A percentile compares a stretch with the other conserved stretches of the same genome.
Evolutionary conservation across 345 rosid genomes (phyloP).

Genomic region (Passiflora organensis): DNA sequence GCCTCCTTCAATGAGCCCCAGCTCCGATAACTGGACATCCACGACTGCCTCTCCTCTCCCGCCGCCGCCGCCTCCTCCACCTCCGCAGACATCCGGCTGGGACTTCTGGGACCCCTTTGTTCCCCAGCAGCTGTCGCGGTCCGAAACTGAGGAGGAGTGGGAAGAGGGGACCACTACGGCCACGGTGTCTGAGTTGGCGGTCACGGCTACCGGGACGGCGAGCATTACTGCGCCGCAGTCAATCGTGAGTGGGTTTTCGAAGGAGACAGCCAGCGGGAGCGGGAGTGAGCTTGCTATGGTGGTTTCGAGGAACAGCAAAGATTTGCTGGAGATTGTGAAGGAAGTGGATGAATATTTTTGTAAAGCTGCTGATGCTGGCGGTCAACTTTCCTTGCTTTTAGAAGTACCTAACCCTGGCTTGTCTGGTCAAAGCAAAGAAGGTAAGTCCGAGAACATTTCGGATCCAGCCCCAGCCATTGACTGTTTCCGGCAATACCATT

Average conservation of each 20-base stretch:
- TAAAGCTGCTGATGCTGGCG: constrained; percentile 75
- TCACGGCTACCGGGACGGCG: constrained; percentile 27
- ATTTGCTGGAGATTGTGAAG: constrained; percentile 75
- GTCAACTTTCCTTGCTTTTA: constrained; percentile 53
- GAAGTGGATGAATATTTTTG: constrained; percentile 90
- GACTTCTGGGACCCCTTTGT: constrained; percentile 93
- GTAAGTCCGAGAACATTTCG: constrained; percentile 21
- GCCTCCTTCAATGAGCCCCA: constrained; percentile 66
- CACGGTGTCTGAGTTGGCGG: constrained; percentile 15
- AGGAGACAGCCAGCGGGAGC: constrained; percentile 46
- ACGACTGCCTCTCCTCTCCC: constrained; percentile 32
- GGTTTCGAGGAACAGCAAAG: constrained; percentile 72
- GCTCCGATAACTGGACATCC: constrained; percentile 78
- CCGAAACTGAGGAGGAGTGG: constrained; percentile 72
- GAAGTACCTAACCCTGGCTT: constrained; percentile 56
- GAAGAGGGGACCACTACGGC: constrained; percentile 41
- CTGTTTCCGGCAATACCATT: too few species aligned
- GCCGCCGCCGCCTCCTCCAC: constrained; percentile 63
- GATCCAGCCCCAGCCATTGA: too few species aligned
- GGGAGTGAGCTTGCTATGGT: constrained; percentile 71
- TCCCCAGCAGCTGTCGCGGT: constrained; percentile 37
- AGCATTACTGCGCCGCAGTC: constrained; percentile 49
- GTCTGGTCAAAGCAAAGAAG: constrained; percentile 48
- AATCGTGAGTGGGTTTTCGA: constrained; percentile 56
- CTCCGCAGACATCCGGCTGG: constrained; percentile 73